Evolutionary conservation across 2,329 filamentous ascomycete genomes (phyloP), one percentile per base, ranked within the genome.

Genomic region (Aspergillus eucalypticola): DNA sequence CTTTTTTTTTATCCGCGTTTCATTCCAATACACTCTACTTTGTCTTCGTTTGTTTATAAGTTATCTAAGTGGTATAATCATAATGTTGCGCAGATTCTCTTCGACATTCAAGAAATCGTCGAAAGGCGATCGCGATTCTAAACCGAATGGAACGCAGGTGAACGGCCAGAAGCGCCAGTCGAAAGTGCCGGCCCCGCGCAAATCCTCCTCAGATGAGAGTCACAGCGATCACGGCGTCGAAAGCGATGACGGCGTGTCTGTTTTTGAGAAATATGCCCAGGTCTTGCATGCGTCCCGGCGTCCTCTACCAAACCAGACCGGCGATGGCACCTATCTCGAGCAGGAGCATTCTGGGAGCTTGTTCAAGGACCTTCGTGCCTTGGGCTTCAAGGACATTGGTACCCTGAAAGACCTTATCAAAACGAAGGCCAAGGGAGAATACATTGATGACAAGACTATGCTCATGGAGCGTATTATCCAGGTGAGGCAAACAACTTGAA

Each of bases 381-480:
- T 91, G 73, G 82, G 64, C 60, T 80, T 75, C 39, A 68, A 75
- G 80, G 89, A 91, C 65, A 71, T 89, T 48, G 83, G 84, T 67
- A 90, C 89, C 0, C 76, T 91, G 17, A 74, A 84, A 48, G 80
- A 84, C 5, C 76, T 91, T 39, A 78, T 91, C 59, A 82, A 84
- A 57, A 81, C 78, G 62, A 87, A 90, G 74, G 73, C 87, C 32
- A 88, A 85, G 66, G 87, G 89, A 1, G 82, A 85, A 51, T 79
- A 88, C 10, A 75, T 86, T 5, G 88, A 94, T 67, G 91, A 94
- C 78, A 90, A 89, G 76, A 90, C 87, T 1, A 90, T 91, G 81
- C 79, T 91, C 48, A 90, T 92, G 86, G 90, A 92, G 73, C 81
- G 85, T 7, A 82, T 89, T 5, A 91, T 92, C 61, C 84, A 82